Conservation (phyloP, 2,329 filamentous ascomycete species). For the Aspergillus sp. region DNA sequence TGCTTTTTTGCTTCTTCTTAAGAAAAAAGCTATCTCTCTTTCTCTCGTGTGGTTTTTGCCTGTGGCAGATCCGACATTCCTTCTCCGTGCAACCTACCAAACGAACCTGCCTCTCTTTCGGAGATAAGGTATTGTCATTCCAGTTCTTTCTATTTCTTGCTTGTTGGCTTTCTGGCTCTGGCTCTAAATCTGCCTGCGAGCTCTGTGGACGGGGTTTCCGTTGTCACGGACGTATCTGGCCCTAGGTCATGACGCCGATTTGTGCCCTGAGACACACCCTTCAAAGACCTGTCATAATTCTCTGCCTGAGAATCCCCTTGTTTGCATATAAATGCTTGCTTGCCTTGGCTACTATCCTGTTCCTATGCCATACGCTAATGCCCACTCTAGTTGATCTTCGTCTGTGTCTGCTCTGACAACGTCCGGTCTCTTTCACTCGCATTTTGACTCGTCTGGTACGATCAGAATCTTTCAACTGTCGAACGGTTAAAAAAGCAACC, state of each 20-base stretch:
- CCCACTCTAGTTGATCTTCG: constrained; percentile 7
- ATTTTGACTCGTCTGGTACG: constrained; percentile 30
- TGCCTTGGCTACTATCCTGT: background rate
- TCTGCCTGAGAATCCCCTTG: no score
- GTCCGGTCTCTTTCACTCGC: constrained; percentile 12
- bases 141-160: constrained; percentile 1
- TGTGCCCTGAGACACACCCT: background rate
- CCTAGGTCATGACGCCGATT: background rate
- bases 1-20: constrained; percentile 5
- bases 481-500: constrained; percentile 7
- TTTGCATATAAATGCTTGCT: no score
- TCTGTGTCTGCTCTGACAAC: constrained; percentile 9
- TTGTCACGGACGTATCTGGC: background rate
- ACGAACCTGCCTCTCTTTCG: constrained; percentile 6
- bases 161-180: background rate
- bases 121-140: constrained; percentile 16
- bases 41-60: constrained; percentile 15
- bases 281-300: background rate
- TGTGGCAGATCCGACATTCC: constrained; percentile 26
- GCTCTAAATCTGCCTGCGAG: background rate
- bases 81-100: constrained; percentile 2
- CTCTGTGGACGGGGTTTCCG: background rate
- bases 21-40: constrained; percentile 1
- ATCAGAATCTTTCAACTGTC: constrained; percentile 19
- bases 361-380: background rate